Evolutionary conservation across 805 yeast species (phyloP), one percentile per base, ranked within the genome.

Genomic region (Candida ortonii): DNA sequence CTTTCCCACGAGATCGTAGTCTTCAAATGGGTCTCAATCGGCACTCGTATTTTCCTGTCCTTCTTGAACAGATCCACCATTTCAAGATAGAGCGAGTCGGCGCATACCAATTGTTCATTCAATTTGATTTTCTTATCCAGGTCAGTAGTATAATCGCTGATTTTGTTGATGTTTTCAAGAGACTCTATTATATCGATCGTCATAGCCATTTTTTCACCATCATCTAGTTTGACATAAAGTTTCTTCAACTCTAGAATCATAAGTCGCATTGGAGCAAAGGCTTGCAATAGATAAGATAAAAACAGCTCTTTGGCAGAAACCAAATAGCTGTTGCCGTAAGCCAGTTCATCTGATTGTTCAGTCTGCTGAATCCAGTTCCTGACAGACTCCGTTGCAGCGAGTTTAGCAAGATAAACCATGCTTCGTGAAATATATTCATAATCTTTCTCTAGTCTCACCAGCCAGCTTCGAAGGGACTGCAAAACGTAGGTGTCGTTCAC

Each of bases 1-100:
- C 64, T 59, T 45, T 68, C 72, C 46, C 71, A 61, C 2, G 71
- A 65, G 24, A 66, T 53, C 19, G 44, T 36, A 4, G 38, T 30
- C 27, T 44, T 44, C 15, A 50, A 36, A 25, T 47, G 44, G 10
- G 53, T 21, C 4, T 47, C 50, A 2, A 59, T 26, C 4, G 58
- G 55, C 14, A 46, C 51, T 16, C 53, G 43, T 3, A 52, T 36
- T 20, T 46, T 48, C 31, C 64, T 43, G 12, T 48, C 35, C 6
- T 44, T 38, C 28, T 52, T 43, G 35, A 57, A 57, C 31, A 59
- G 42, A 43, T 59, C 59, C 30, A 59, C 52, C 56, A 52, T 55
- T 31, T 56, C 57, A 32, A 56, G 32, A 26, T 50, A 50, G 4
- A 57, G 39, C 28, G 50, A 53, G 41, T 57, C 55, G 8, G 49